A percentile compares a stretch with the other conserved stretches of the same genome.
Evolutionary conservation across 495 filamentous ascomycete genomes (phyloP).

Genomic region (Penicillium diatomitis): DNA sequence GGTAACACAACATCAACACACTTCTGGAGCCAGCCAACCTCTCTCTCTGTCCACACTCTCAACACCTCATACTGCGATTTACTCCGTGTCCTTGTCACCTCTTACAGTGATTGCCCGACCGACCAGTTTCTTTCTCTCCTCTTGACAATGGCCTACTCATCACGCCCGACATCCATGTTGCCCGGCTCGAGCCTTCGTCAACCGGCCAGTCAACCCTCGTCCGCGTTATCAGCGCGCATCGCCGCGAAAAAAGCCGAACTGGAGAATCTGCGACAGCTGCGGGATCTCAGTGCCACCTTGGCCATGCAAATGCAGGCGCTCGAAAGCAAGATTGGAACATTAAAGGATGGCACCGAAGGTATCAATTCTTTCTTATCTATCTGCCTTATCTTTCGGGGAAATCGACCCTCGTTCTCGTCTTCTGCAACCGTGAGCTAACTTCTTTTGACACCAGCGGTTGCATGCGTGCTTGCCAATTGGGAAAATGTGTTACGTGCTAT

Average conservation of each 20-base stretch:
- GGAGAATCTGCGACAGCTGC: slow-evolving; percentile 76
- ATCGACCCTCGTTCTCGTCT: not conserved
- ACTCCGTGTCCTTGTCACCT: not conserved
- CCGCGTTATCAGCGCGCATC: slow-evolving; percentile 75
- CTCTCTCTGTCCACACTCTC: too few relatives aligned
- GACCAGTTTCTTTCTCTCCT: not conserved
- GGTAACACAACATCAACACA: too few relatives aligned
- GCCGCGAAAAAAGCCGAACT: slow-evolving; percentile 90
- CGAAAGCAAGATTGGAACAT: slow-evolving; percentile 76
- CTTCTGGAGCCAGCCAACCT: too few relatives aligned
- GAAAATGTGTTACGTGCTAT: slow-evolving; percentile 90
- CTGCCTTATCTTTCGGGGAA: slow-evolving; percentile 2
- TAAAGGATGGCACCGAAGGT: slow-evolving; percentile 94
- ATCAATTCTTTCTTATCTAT: not conserved
- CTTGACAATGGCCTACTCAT: slow-evolving; percentile 45
- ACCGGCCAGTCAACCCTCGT: slow-evolving; percentile 58
- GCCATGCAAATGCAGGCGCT: slow-evolving; percentile 87
- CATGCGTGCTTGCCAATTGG: slow-evolving; percentile 89
- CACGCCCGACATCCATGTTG: slow-evolving; percentile 38
- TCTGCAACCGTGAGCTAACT: too few relatives aligned
- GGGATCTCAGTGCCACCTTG: slow-evolving; percentile 78
- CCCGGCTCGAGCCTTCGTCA: slow-evolving; percentile 29
- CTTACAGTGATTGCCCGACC: too few relatives aligned
- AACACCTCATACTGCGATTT: slow-evolving; percentile 1
- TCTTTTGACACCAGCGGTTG: slow-evolving; percentile 45